Base-by-base conservation (phyloP, 2,329 filamentous ascomycete genomes). In the Pseudopithomyces chartarum region DNA sequence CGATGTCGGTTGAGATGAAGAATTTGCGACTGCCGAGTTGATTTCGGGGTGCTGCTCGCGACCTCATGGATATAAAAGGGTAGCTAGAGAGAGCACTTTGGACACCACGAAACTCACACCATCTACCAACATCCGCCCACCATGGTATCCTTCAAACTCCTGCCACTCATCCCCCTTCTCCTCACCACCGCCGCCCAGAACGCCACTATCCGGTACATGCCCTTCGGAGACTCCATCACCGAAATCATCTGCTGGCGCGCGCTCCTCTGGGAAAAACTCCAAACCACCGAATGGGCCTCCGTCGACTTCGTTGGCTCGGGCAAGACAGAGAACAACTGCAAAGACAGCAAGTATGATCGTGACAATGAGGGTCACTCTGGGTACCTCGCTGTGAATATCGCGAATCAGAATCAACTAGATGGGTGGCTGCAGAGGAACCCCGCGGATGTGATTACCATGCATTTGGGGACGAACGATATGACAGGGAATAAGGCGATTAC, bases 391-490 rank as follows among this genome's bases (percentile, higher is more conserved):
- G 75, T 80, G 55, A 66, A 80, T 62, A 80, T 80, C 46, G 79
- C 77, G 54, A 77, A 77, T 56, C 68, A 69, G 49, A 75, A 75
- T 33, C 74, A 80, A 68, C 67, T 80, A 19, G 76, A 76, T 40
- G 77, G 76, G 22, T 81, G 78, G 78, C 68, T 81, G 43, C 62
- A 76, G 65, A 62, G 34, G 13, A 80, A 78, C 58, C 76, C 76
- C 0, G 77, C 79, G 2, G 77, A 81, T 59, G 74, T 81, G 23
- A 75, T 81, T 54, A 79, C 76, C 10, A 80, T 80, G 77, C 78
- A 81, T 61, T 59, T 81, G 2, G 78, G 79, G 17, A 80, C 79
- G 40, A 80, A 80, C 58, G 78, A 80, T 55, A 67, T 77, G 48
- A 75, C 77, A 67, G 71, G 78, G 63, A 76, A 71, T 59, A 77